These are phyloP conservation scores for Gymnopilus dilepis DNA, from an alignment of 768 basidiomycete species.

Conservation along the genomic window DNA sequence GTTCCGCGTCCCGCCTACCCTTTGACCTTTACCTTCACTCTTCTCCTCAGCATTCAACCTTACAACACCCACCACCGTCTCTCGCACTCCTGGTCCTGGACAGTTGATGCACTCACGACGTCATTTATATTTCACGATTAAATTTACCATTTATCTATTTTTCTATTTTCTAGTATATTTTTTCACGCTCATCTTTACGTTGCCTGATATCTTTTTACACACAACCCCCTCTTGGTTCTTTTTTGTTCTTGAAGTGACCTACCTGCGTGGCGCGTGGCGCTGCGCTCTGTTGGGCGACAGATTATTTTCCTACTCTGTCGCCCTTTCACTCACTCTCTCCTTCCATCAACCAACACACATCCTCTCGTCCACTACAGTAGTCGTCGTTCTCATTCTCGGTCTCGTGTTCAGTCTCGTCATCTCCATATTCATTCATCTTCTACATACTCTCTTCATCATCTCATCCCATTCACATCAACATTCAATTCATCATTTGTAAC, in stretches of 20 bases:
- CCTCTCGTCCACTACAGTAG: constrained; percentile 3
- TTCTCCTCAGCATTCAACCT: constrained; percentile 12
- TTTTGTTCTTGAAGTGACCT: constrained; percentile 25
- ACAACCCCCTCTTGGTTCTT: constrained; percentile 17
- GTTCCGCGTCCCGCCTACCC: no score
- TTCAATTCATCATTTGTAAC: constrained; percentile 50
- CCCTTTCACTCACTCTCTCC: neutral
- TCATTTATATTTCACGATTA: constrained; percentile 23
- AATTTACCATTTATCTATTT: constrained; percentile 36
- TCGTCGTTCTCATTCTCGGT: neutral
- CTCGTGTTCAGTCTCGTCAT: no score
- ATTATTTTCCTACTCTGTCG: neutral
- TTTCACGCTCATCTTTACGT: constrained; percentile 24
- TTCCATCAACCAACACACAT: no score
- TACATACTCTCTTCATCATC: neutral
- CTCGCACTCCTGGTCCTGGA: constrained; percentile 25
- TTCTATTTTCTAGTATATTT: constrained; percentile 15
- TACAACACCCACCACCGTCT: constrained; percentile 2
- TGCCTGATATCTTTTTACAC: constrained; percentile 9
- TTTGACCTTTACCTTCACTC: no score
- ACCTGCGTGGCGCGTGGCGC: constrained; percentile 6
- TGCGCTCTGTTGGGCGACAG: neutral
- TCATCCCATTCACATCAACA: constrained; percentile 4
- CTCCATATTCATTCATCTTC: neutral
- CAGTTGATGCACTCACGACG: constrained; percentile 33